Base-by-base conservation (phyloP, 768 basidiomycete species). In the Pilatotrama ljubarskyi region DNA sequence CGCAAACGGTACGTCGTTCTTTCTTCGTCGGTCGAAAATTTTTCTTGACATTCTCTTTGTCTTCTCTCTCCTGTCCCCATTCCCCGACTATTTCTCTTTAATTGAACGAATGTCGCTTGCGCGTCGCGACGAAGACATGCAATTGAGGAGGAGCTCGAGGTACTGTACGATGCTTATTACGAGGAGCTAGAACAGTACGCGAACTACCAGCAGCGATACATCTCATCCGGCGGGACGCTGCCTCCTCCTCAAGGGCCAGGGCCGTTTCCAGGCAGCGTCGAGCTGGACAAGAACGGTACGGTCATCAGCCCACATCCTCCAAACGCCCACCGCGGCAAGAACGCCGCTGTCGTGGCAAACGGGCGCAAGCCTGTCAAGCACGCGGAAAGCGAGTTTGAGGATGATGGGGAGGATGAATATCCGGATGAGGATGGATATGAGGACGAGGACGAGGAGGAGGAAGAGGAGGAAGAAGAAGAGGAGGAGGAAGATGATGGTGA, bases 161-260 rank as follows among this genome's bases (percentile, higher is more conserved):
- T 95, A 80, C 88, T 98, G 79, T 99, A 99, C 85, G 96, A 98
- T 84, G 95, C 95, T 81, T 99, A 98, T 85, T 98, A 98, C 86
- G 93, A 97, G 76, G 96, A 98, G 84, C 89, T 99, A 82, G 93
- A 97, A 84, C 88, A 91, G 80, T 98, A 98, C 85, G 97, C 95
- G 77, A 91, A 93, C 78, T 91, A 92, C 80, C 93, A 96, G 83
- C 91, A 94, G 84, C 92, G 88, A 77, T 95, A 94, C 80, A 90
- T 93, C 69, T 86, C 86, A 68, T 94, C 91, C 65, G 90, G 92
- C 69, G 90, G 93, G 63, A 91, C 87, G 40, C 82, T 95, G 68
- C 87, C 94, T 65, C 92, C 94, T 54, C 95, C 95, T 32, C 93
- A 90, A 44, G 96, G 96, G 14, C 95, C 97, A 8, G 96, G 97